These are phyloP conservation scores for Globisporangium irregulare DNA, from an alignment of 352 stramenopile species.

Conservation along the genomic window DNA sequence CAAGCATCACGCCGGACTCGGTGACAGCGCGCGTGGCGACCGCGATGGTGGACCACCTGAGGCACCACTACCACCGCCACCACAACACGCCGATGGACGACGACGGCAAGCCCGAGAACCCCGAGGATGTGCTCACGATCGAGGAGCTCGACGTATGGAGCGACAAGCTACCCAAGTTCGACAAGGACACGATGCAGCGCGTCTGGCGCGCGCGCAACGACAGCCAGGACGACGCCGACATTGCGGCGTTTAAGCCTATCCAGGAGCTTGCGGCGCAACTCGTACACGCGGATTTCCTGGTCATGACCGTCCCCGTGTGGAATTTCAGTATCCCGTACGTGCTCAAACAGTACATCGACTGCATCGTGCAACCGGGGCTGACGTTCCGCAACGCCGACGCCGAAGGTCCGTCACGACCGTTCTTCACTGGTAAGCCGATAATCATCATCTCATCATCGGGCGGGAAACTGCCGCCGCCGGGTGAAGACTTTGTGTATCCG, in stretches of 20 bases:
- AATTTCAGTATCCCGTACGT: slow-evolving; percentile 78
- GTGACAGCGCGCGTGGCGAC: slow-evolving; percentile 64
- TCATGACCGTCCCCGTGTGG: slow-evolving; percentile 76
- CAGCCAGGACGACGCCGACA: slow-evolving; percentile 49
- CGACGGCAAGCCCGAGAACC: slow-evolving; percentile 22
- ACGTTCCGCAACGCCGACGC: slow-evolving; percentile 71
- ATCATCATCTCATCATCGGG: slow-evolving; percentile 79
- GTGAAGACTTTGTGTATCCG: slow-evolving; percentile 68
- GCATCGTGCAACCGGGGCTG: slow-evolving; percentile 65
- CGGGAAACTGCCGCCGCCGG: slow-evolving; percentile 46
- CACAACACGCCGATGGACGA: slow-evolving; percentile 17
- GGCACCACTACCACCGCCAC: slow-evolving; percentile 70
- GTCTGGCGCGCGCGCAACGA: slow-evolving; percentile 68
- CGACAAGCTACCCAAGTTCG: slow-evolving; percentile 58
- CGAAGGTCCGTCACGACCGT: slow-evolving; percentile 51
- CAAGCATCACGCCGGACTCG: slow-evolving; percentile 70
- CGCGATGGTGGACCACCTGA: slow-evolving; percentile 66
- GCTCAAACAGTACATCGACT: slow-evolving; percentile 85
- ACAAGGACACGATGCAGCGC: slow-evolving; percentile 63
- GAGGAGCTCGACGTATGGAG: slow-evolving; percentile 74
- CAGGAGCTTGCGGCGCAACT: slow-evolving; percentile 61
- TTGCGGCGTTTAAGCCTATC: slow-evolving; percentile 63
- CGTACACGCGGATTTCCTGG: slow-evolving; percentile 64
- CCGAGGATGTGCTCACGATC: slow-evolving; percentile 55
- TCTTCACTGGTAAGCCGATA: slow-evolving; percentile 50